Evolutionary conservation across 257 asterid genomes (phyloP), one percentile per base, ranked within the genome.

Genomic region (Lycium ferocissimum): DNA sequence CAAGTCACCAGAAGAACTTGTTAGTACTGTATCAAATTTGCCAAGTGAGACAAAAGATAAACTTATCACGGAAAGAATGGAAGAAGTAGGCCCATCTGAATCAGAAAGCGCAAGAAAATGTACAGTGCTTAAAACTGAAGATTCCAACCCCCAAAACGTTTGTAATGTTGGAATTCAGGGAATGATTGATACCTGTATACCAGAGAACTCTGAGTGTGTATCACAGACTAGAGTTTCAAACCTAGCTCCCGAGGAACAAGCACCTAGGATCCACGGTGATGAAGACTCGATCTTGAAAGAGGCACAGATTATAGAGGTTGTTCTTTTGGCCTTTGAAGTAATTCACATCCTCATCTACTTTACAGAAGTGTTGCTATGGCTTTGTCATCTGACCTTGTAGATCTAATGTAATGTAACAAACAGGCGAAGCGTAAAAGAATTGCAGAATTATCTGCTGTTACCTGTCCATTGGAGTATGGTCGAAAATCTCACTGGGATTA

Each of bases 391-490:
- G 85, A 83, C 57, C 65, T 75, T 84, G 86, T 45, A 89, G 85
- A 90, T 85, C 90, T 95, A 87, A 94, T 83, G 18, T 59, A 54
- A 88, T 86, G 61, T 86, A 83, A 66, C 90, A 70, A 92, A 88
- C 90, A 97, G 99, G 99, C 98, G 47, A 97, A 94, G 86, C 94
- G 89, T 82, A 95, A 92, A 89, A 94, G 93, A 86, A 92, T 94
- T 45, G 86, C 91, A 45, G 97, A 94, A 83, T 86, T 97, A 85
- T 92, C 95, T 71, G 78, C 83, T 88, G 85, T 84, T 79, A 90
- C 87, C 83, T 86, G 89, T 76, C 92, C 94, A 8, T 15, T 11
- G 51, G 87, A 90, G 87, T 75, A 87, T 88, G 85, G 84, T 59
- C 90, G 70, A 51, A 94, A 90, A 85, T 90, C 97, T 92, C 99